Percentiles rank a stretch among this genome's conserved stretches.
These are phyloP conservation scores for Penicillium sumatraense DNA, from an alignment of 2,329 filamentous ascomycete genomes.

Conservation along the genomic window DNA sequence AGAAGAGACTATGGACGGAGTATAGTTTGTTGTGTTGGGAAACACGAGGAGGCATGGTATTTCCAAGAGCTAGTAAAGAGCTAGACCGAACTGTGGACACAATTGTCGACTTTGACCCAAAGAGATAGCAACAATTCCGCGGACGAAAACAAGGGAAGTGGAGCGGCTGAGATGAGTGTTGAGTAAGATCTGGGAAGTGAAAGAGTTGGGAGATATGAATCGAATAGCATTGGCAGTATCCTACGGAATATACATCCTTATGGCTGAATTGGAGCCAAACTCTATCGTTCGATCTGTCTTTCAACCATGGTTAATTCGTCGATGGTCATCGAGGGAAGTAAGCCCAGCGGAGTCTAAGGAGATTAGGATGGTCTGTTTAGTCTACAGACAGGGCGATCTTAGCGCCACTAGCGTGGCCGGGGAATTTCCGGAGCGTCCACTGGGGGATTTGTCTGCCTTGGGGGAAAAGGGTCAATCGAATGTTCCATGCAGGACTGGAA, in stretches of 20 bases:
- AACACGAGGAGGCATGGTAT: background rate
- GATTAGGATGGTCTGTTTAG: constrained; percentile 15
- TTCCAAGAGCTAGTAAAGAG: background rate
- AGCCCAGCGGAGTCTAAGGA: constrained; percentile 1
- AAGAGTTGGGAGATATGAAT: background rate
- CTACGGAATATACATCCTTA: too few relatives aligned
- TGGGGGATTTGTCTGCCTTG: background rate
- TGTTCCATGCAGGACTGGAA: background rate
- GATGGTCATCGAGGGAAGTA: background rate
- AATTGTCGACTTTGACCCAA: background rate
- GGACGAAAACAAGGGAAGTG: constrained; percentile 1
- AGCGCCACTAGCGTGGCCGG: constrained; percentile 6
- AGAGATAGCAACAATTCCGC: background rate
- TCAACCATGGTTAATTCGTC: background rate
- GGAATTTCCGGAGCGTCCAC: constrained; percentile 2
- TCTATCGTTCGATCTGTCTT: constrained; percentile 1
- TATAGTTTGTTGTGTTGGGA: background rate
- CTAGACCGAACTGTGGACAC: background rate
- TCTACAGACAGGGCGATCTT: constrained; percentile 1
- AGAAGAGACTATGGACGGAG: background rate
- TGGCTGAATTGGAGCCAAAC: constrained; percentile 2
- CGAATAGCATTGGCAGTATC: background rate
- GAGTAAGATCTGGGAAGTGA: constrained; percentile 2
- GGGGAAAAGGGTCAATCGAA: background rate
- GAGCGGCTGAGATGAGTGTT: constrained; percentile 1